phyloP scores from a whole-genome alignment of 2,329 filamentous ascomycete species.

The Cordyceps tenuipes region DNA sequence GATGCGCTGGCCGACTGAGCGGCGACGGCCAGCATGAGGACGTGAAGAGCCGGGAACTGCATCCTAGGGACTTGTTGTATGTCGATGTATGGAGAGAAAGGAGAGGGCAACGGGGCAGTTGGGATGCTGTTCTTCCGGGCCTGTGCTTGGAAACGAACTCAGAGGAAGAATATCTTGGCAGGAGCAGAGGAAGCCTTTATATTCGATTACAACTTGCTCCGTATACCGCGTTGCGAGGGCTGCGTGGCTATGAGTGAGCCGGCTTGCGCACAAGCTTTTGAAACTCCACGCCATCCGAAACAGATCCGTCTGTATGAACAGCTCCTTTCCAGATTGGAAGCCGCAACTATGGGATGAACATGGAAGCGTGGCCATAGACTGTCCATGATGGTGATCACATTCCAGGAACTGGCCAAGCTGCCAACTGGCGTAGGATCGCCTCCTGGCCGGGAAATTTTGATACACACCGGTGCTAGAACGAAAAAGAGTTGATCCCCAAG shows the following conservation, averaged over 20 bases:
- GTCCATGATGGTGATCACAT: conserved; percentile 8
- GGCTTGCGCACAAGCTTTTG: neutral
- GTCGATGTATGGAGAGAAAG: neutral
- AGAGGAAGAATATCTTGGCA: neutral
- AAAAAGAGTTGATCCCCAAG: no score
- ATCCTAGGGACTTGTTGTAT: neutral
- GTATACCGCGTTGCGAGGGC: no score
- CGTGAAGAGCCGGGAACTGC: conserved; percentile 2
- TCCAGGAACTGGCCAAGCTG: neutral
- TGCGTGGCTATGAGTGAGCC: neutral
- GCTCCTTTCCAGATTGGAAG: neutral
- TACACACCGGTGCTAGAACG: neutral
- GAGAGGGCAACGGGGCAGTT: neutral
- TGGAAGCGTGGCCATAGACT: neutral
- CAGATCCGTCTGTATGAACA: neutral
- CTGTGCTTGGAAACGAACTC: no score
- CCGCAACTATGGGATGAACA: neutral
- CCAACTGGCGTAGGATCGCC: neutral
- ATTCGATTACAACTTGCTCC: neutral
- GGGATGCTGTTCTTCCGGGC: neutral
- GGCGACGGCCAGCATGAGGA: conserved; percentile 2
- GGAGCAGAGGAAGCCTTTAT: conserved; percentile 1
- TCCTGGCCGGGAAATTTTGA: neutral
- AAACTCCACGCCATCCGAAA: neutral
- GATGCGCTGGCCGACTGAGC: conserved; percentile 4